These are phyloP conservation scores for Verticillium nonalfalfae DNA, from an alignment of 2,329 filamentous ascomycete species.

Conservation along the genomic window DNA sequence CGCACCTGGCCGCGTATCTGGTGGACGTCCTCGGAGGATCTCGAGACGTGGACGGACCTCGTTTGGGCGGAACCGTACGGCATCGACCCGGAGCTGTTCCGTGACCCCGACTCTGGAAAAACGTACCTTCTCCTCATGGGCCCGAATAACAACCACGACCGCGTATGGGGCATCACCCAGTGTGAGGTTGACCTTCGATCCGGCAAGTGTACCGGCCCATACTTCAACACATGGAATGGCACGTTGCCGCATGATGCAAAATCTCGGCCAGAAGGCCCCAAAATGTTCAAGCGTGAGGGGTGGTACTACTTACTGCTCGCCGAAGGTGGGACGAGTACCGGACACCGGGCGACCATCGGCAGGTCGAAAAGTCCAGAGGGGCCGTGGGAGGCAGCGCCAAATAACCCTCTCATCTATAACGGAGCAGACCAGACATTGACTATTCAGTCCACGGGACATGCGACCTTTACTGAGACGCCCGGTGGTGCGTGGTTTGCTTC, in stretches of 20 bases:
- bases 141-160: slow-evolving; percentile 14
- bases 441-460: slow-evolving; percentile 14
- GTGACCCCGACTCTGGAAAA: slow-evolving; percentile 42
- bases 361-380: slow-evolving; percentile 23
- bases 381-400: slow-evolving; percentile 31
- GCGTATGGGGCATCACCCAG: slow-evolving; percentile 16
- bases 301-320: slow-evolving; percentile 56
- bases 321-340: slow-evolving; percentile 48
- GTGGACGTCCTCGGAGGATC: slow-evolving; percentile 14
- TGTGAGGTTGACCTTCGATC: slow-evolving; percentile 14
- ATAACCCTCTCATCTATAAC: slow-evolving; percentile 26
- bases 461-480: slow-evolving; percentile 13
- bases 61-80: slow-evolving; percentile 54
- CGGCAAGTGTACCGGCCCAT: slow-evolving; percentile 13
- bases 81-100: slow-evolving; percentile 56
- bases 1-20: slow-evolving; percentile 27
- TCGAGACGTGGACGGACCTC: slow-evolving; percentile 56
- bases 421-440: slow-evolving; percentile 12
- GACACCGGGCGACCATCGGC: slow-evolving; percentile 35
- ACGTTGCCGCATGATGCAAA: slow-evolving; percentile 11
- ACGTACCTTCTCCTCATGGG: slow-evolving; percentile 15
- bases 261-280: slow-evolving; percentile 42
- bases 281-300: slow-evolving; percentile 50
- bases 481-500: slow-evolving; percentile 16
- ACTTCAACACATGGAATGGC: slow-evolving; percentile 10